These are phyloP conservation scores for Metschnikowia arizonensis DNA, from an alignment of 805 yeast species.

Conservation along the genomic window DNA sequence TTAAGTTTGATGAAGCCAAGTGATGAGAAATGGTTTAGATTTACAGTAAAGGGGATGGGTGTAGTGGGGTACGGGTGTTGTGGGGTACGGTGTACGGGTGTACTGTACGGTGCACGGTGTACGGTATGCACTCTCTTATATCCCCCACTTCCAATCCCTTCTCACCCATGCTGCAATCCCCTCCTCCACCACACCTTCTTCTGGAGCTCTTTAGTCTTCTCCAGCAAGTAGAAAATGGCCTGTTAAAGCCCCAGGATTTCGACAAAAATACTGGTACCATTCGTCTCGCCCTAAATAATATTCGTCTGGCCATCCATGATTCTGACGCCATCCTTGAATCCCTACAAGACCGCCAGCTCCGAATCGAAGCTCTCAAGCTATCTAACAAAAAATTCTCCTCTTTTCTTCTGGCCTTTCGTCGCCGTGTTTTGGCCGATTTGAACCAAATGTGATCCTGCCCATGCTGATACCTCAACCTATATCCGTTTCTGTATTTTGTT, in stretches of 20 bases:
- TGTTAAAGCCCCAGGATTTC: slow-evolving; percentile 38
- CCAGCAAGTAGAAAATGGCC: slow-evolving; percentile 34
- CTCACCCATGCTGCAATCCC: slow-evolving; percentile 5
- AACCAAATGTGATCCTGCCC: no score
- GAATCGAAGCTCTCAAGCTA: slow-evolving; percentile 30
- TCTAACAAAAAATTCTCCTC: slow-evolving; percentile 27
- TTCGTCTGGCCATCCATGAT: slow-evolving; percentile 33
- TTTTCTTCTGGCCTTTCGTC: slow-evolving; percentile 20
- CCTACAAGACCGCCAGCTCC: slow-evolving; percentile 29
- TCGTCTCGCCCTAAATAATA: slow-evolving; percentile 35
- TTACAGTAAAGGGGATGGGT: no score
- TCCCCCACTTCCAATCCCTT: no score
- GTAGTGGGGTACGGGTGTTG: no score
- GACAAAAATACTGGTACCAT: slow-evolving; percentile 45
- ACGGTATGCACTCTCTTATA: no score
- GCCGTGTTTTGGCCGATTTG: slow-evolving; percentile 13
- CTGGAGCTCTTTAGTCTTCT: slow-evolving; percentile 36
- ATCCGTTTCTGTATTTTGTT: no score
- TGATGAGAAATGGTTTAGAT: no score
- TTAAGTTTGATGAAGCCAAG: no score
- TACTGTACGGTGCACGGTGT: no score
- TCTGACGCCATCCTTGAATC: slow-evolving; percentile 46
- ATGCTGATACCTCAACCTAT: no score
- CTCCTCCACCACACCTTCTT: slow-evolving; percentile 31
- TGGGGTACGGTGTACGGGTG: not conserved